Base-by-base conservation (phyloP, 352 stramenopile genomes). In the Pythium vanterpoolii region DNA sequence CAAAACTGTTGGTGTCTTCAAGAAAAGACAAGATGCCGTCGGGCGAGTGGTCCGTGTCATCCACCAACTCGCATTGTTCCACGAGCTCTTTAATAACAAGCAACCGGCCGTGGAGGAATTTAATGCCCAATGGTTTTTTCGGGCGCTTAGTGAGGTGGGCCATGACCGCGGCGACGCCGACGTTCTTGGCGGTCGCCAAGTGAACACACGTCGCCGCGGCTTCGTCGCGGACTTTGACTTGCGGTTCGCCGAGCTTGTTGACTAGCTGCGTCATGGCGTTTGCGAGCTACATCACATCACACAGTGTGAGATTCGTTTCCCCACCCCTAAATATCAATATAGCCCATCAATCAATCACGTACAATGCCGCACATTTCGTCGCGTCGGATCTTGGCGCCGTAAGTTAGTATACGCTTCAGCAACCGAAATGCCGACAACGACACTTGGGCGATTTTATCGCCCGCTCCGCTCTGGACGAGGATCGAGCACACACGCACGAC, bases 1-100 rank as follows among this genome's bases (percentile, higher is more conserved):
- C 74, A 60, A 97, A 91, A 34, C 76, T 90, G 42, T 94, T 89
- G 48, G 71, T 83, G 53, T 92, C 83, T 52, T 94, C 87, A 1
- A 94, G 54, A 60, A 95, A 93, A 11, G 68, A 71, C 74, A 96
- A 86, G 33, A 96, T 77, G 4, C 71, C 74, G 54, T 71, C 46
- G 9, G 82, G 60, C 5, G 82, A 89, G 46, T 82, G 74, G 23
- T 90, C 73, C 16, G 64, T 75, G 23, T 78, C 72, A 0, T 76
- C 59, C 1, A 74, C 5, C 3, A 90, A 56, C 18, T 88, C 74
- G 30, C 86, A 89, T 23, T 84, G 58, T 9, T 58, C 62, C 7
- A 92, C 45, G 9, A 94, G 53, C 1, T 78, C 77, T 42, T 87
- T 87, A 11, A 92, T 67, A 9, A 86, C 66, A 4, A 84, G 54